Conservation (phyloP, 2,329 filamentous ascomycete species). For the Triangularia verruculosa region DNA sequence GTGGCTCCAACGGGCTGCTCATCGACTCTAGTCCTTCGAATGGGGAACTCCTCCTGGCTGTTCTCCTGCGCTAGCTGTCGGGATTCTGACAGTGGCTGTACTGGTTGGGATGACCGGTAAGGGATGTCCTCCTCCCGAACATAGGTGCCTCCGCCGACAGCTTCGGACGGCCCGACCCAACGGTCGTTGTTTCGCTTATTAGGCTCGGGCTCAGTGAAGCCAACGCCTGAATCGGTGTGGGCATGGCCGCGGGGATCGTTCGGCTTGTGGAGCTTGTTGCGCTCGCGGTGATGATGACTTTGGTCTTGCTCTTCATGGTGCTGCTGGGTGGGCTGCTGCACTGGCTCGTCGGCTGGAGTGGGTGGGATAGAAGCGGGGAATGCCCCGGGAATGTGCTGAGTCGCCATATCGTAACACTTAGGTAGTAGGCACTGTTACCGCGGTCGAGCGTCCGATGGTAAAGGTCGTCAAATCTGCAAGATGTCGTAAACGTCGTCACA, state of each 20-base stretch:
- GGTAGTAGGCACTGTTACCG: too few relatives aligned
- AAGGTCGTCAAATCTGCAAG: not conserved
- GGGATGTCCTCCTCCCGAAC: constrained; percentile 5
- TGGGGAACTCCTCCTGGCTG: not conserved
- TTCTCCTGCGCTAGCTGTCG: not conserved
- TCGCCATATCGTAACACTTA: not conserved
- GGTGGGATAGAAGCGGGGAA: constrained; percentile 1
- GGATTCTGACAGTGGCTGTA: not conserved
- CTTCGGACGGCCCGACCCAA: constrained; percentile 10
- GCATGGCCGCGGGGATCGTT: constrained; percentile 20
- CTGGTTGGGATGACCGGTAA: not conserved
- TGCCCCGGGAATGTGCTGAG: not conserved
- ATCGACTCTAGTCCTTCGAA: not conserved
- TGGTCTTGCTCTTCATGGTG: not conserved
- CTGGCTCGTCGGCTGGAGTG: constrained; percentile 2
- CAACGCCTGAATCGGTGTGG: constrained; percentile 21
- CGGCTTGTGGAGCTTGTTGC: constrained; percentile 24
- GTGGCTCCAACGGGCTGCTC: too few relatives aligned
- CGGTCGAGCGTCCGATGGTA: too few relatives aligned
- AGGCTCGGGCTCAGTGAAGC: constrained; percentile 7
- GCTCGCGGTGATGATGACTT: constrained; percentile 12
- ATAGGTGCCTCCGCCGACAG: constrained; percentile 19
- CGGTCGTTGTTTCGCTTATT: not conserved
- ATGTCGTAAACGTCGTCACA: not conserved
- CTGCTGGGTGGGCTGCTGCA: constrained; percentile 11